Conservation (phyloP, 164 flowering plant genomes). For the Cinnamomum micranthum region DNA sequence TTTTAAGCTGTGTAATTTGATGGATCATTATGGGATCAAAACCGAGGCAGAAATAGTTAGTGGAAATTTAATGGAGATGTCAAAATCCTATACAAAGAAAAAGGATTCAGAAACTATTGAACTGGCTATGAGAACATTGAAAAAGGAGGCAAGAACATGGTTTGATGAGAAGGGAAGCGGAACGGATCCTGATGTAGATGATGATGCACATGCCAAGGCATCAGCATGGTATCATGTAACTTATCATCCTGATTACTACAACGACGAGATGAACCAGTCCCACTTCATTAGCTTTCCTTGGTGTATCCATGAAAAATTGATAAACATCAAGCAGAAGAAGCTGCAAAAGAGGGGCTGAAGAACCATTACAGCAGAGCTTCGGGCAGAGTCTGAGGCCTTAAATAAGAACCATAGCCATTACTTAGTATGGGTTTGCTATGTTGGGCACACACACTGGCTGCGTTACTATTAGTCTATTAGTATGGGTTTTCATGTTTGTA, state of each 20-base stretch:
- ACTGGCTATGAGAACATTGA: conserved; percentile 58
- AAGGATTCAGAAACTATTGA: conserved; percentile 56
- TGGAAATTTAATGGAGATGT: conserved; percentile 55
- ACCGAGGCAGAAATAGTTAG: conserved; percentile 74
- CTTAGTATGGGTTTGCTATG: background rate
- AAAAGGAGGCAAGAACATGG: conserved; percentile 73
- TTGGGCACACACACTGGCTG: background rate
- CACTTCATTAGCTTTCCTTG: conserved; percentile 88
- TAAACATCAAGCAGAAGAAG: conserved; percentile 46
- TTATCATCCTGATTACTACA: conserved; percentile 62
- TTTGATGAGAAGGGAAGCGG: conserved; percentile 34
- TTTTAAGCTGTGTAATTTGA: conserved; percentile 56
- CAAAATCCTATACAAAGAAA: conserved; percentile 45
- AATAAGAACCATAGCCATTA: background rate
- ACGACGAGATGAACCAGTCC: conserved; percentile 40
- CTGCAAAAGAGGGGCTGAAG: background rate
- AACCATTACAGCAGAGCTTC: background rate
- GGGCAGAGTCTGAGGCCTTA: background rate
- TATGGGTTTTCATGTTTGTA: no score
- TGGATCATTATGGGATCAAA: conserved; percentile 74
- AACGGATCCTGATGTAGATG: conserved; percentile 9
- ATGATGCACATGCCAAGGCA: conserved; percentile 54
- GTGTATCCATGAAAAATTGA: conserved; percentile 72
- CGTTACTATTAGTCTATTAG: no score
- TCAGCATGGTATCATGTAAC: conserved; percentile 93